Percentiles rank a stretch among this genome's conserved stretches.
Conservation (phyloP, 345 rosid genomes). For the Brassica carinata region DNA sequence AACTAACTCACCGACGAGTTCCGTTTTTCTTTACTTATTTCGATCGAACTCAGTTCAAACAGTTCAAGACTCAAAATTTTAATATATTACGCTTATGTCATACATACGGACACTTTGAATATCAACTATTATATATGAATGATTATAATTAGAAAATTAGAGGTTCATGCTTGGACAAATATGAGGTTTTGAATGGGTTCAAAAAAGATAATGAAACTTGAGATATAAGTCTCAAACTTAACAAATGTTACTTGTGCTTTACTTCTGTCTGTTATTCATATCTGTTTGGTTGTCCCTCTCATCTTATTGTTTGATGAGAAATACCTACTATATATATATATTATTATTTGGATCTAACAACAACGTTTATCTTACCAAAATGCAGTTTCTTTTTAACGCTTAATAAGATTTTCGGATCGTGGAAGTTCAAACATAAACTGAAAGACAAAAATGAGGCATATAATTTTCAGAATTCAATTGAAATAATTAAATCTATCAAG, state of each 20-base stretch:
- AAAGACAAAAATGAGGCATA: neutral
- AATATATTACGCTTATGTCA: neutral
- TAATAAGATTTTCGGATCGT: neutral
- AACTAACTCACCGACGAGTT: no score
- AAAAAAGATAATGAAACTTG: slow-evolving; percentile 21
- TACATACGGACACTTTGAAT: neutral
- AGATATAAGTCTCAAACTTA: slow-evolving; percentile 23
- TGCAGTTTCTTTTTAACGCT: neutral
- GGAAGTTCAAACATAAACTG: neutral
- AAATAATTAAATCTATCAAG: neutral
- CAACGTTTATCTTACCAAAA: neutral
- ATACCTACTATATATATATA: slow-evolving; percentile 1
- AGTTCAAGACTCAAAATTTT: neutral
- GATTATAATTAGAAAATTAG: neutral
- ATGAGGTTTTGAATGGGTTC: slow-evolving; percentile 6
- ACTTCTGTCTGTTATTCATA: slow-evolving; percentile 23
- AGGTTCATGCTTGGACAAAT: slow-evolving; percentile 11
- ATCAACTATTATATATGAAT: neutral
- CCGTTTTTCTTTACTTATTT: no score
- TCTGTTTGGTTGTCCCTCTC: slow-evolving; percentile 30
- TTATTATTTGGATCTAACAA: neutral
- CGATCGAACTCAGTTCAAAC: no score
- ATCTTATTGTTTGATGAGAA: slow-evolving; percentile 4
- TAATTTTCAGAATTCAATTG: neutral
- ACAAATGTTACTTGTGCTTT: slow-evolving; percentile 25